Evolutionary conservation across 2,329 filamentous ascomycete species (phyloP).

Genomic region (Ophiostoma novo-ulmi): DNA sequence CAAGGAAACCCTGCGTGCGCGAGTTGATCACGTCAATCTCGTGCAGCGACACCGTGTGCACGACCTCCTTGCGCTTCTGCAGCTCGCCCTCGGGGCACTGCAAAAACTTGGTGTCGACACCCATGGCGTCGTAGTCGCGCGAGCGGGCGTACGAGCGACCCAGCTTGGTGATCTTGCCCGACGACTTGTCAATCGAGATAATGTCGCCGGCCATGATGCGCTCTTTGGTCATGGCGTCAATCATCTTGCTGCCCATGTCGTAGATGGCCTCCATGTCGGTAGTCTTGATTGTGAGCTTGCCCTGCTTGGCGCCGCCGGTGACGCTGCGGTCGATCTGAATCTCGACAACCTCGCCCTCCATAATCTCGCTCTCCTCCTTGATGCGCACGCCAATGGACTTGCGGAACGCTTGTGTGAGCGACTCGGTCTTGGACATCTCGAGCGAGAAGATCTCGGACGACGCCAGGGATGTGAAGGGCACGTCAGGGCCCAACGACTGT

Average conservation of each 20-base stretch:
- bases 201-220: conserved; percentile 98
- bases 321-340: conserved; percentile 98
- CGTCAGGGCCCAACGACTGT: conserved; percentile 87
- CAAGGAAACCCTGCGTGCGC: conserved; percentile 94
- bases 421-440: conserved; percentile 99
- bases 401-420: conserved; percentile 95
- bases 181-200: conserved; percentile 97
- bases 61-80: conserved; percentile 93
- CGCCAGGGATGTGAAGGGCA: conserved; percentile 92
- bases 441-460: conserved; percentile 97
- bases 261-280: conserved; percentile 99
- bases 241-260: conserved; percentile 99
- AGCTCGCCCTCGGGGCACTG: conserved; percentile 97
- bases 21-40: conserved; percentile 99
- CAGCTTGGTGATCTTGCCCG: conserved; percentile 95
- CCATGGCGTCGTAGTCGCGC: conserved; percentile 98
- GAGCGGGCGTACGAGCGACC: conserved; percentile 91
- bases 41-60: conserved; percentile 93
- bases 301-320: conserved; percentile 94
- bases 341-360: conserved; percentile 97
- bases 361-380: conserved; percentile 98
- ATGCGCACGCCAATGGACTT: conserved; percentile 98
- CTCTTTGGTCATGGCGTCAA: conserved; percentile 98
- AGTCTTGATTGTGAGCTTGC: conserved; percentile 98
- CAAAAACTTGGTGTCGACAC: conserved; percentile 94